Evolutionary conservation across 805 yeast species (phyloP).

Genomic region (Cyberlindnera lachancei): DNA sequence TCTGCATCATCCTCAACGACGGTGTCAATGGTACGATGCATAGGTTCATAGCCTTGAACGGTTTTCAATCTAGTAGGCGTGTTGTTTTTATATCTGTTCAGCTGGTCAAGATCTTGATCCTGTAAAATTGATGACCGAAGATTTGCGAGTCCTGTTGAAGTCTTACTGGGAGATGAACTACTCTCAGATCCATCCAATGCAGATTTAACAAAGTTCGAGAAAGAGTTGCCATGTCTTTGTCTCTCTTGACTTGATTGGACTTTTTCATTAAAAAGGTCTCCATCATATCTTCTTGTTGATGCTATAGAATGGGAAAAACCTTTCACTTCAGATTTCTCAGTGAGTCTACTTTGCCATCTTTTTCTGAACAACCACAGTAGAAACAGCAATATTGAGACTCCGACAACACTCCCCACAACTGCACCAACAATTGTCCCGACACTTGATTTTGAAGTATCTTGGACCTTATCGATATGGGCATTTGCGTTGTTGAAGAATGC

Average conservation of each 20-base stretch:
- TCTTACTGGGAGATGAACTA: neutral
- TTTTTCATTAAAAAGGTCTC: constrained; percentile 2
- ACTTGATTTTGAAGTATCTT: neutral
- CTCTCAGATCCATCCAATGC: neutral
- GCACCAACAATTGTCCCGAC: constrained; percentile 21
- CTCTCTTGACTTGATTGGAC: constrained; percentile 1
- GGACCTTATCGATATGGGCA: neutral
- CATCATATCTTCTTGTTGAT: constrained; percentile 20
- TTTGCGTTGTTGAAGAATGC: constrained; percentile 7
- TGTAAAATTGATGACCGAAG: constrained; percentile 11
- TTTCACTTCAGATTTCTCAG: constrained; percentile 4
- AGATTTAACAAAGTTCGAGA: too few species aligned
- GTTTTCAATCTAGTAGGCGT: neutral
- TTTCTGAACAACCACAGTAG: constrained; percentile 3
- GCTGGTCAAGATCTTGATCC: constrained; percentile 7
- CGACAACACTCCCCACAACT: constrained; percentile 21
- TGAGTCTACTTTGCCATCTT: constrained; percentile 13
- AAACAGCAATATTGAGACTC: constrained; percentile 5
- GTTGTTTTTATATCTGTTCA: neutral
- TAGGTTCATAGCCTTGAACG: neutral
- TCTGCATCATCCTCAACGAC: constrained; percentile 21
- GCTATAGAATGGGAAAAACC: constrained; percentile 21
- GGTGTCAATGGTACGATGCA: constrained; percentile 18
- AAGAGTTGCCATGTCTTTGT: too few species aligned
- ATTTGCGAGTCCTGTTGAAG: constrained; percentile 4